These are phyloP conservation scores for Hericium erinaceus DNA, from an alignment of 768 basidiomycete species.

Conservation along the genomic window DNA sequence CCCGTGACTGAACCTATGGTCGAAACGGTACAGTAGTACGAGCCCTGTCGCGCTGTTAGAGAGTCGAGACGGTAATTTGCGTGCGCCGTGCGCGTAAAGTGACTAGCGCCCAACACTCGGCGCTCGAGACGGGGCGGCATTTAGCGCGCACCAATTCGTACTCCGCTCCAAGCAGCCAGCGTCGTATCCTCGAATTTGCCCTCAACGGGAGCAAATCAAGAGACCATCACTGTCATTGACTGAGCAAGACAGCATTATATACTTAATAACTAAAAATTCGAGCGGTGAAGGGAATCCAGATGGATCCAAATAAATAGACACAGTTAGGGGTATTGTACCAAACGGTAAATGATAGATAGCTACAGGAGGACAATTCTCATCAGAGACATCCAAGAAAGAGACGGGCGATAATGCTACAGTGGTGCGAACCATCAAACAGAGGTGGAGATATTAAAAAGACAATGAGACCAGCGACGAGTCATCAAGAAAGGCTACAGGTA, in stretches of 20 bases:
- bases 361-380: slow-evolving; percentile 1
- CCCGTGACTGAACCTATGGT: too few species aligned
- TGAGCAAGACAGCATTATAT: neutral
- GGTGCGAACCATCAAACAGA: slow-evolving; percentile 1
- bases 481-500: slow-evolving; percentile 1
- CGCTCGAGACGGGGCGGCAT: too few species aligned
- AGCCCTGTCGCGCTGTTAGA: too few species aligned
- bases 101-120: too few species aligned
- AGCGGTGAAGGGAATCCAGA: neutral
- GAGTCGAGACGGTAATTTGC: too few species aligned
- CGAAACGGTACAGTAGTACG: too few species aligned
- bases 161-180: too few species aligned
- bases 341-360: slow-evolving; percentile 1
- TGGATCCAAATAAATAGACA: neutral
- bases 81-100: too few species aligned
- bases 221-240: neutral
- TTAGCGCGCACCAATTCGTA: too few species aligned
- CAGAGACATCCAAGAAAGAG: neutral
- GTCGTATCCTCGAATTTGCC: neutral
- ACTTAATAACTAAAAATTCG: neutral
- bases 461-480: neutral
- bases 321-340: neutral
- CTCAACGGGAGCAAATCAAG: neutral
- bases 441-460: neutral
- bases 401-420: slow-evolving; percentile 9